Conservation (phyloP, 2,329 filamentous ascomycete genomes). For the Sporothrix humicola region DNA sequence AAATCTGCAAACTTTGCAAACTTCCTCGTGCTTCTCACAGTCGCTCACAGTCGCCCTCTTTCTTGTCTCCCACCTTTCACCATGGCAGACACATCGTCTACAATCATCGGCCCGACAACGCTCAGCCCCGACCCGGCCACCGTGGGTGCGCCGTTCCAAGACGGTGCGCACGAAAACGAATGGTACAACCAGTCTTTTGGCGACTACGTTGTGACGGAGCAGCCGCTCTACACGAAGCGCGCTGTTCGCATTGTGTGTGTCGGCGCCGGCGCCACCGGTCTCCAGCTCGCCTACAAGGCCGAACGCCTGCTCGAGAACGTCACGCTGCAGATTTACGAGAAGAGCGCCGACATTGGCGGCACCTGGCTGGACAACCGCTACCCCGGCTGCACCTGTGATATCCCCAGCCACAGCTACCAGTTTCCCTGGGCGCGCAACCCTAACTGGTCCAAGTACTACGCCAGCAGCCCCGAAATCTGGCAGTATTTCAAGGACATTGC, state of each 20-base stretch:
- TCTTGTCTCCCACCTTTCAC: no score
- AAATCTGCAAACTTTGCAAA: no score
- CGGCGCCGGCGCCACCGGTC: slow-evolving; percentile 25
- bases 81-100: no score
- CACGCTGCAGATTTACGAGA: slow-evolving; percentile 61
- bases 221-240: slow-evolving; percentile 20
- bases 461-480: slow-evolving; percentile 38
- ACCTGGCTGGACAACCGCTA: slow-evolving; percentile 66
- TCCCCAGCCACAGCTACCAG: slow-evolving; percentile 65
- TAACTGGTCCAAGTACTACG: slow-evolving; percentile 44
- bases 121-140: no score
- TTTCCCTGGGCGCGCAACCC: slow-evolving; percentile 60
- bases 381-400: slow-evolving; percentile 61
- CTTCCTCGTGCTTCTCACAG: no score
- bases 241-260: slow-evolving; percentile 44
- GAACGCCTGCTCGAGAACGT: slow-evolving; percentile 46
- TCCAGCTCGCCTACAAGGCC: slow-evolving; percentile 32
- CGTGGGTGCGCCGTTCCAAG: no score
- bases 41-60: no score
- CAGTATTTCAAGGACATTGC: slow-evolving; percentile 45
- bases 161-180: slow-evolving; percentile 9
- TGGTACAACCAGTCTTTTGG: slow-evolving; percentile 28
- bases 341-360: slow-evolving; percentile 60
- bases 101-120: no score
- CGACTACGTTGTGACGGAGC: slow-evolving; percentile 11